These are phyloP conservation scores for Thyridium curvatum DNA, from an alignment of 2,329 filamentous ascomycete species.

Conservation along the genomic window DNA sequence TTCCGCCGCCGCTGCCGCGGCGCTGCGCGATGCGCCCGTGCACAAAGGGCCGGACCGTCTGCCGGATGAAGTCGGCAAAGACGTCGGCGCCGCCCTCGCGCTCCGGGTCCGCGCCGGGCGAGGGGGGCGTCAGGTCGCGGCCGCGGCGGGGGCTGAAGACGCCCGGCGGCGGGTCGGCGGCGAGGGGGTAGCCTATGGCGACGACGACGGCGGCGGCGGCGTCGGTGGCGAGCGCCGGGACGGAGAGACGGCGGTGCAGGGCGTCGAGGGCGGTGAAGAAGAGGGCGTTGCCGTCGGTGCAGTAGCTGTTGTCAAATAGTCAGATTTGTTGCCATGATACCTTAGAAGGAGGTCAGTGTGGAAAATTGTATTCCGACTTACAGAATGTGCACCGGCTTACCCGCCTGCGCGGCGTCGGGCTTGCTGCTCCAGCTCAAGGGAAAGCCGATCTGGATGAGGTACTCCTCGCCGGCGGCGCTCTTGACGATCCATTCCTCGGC, in stretches of 20 bases:
- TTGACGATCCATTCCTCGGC: slow-evolving; percentile 2
- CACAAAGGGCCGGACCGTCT: slow-evolving; percentile 26
- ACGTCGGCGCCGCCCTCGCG: slow-evolving; percentile 33
- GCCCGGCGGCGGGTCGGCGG: slow-evolving; percentile 9
- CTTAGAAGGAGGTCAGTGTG: no score
- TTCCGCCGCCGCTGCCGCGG: no score
- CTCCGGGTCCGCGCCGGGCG: slow-evolving; percentile 12
- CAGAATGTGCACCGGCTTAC: slow-evolving; percentile 13
- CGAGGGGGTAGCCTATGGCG: slow-evolving; percentile 22
- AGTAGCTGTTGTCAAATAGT: slow-evolving; percentile 15
- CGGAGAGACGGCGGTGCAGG: slow-evolving; percentile 6
- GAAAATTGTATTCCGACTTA: slow-evolving; percentile 11
- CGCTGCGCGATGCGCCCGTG: slow-evolving; percentile 19
- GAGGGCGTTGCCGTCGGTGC: slow-evolving; percentile 26
- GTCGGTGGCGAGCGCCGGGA: slow-evolving; percentile 15
- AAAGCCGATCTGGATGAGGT: slow-evolving; percentile 22
- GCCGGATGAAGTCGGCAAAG: slow-evolving; percentile 36
- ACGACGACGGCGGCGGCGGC: slow-evolving; percentile 15
- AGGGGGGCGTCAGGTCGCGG: slow-evolving; percentile 21
- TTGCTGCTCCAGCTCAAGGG: slow-evolving; percentile 18
- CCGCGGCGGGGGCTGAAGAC: slow-evolving; percentile 21
- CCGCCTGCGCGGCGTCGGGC: slow-evolving; percentile 10
- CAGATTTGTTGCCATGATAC: neutral
- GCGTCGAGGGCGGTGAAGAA: slow-evolving; percentile 14
- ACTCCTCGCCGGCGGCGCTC: slow-evolving; percentile 10